phyloP scores from a whole-genome alignment of 768 basidiomycete genomes.

The Tephrocybe sp. region DNA sequence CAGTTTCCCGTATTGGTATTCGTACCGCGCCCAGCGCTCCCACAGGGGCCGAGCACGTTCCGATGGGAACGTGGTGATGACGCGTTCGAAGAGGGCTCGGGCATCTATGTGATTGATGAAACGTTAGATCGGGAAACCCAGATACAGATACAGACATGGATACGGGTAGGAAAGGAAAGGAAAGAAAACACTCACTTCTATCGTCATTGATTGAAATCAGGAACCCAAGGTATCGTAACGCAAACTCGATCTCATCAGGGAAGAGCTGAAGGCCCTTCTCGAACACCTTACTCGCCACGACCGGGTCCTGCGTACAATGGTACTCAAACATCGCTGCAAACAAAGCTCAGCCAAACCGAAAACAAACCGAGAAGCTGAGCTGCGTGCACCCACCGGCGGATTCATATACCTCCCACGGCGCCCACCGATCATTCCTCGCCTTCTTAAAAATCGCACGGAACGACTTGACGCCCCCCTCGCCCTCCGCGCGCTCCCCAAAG shows the following conservation, averaged over 20 bases:
- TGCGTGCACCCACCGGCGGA: conserved; percentile 67
- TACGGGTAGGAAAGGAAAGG: background rate
- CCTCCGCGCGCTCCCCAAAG: conserved; percentile 85
- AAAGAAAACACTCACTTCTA: conserved; percentile 62
- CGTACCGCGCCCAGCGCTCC: conserved; percentile 95
- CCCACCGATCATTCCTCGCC: conserved; percentile 73
- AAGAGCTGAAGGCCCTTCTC: conserved; percentile 89
- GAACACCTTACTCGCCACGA: conserved; percentile 87
- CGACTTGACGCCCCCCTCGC: conserved; percentile 82
- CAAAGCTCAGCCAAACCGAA: background rate
- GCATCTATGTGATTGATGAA: conserved; percentile 61
- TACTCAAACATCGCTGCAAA: conserved; percentile 88
- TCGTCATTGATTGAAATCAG: conserved; percentile 93
- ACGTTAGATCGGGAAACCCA: no score
- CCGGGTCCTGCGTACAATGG: conserved; percentile 75
- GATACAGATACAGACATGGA: background rate
- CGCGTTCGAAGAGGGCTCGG: conserved; percentile 90
- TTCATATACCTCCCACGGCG: conserved; percentile 92
- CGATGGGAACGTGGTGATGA: conserved; percentile 72
- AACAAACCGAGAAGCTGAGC: conserved; percentile 1
- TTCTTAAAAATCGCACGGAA: conserved; percentile 77
- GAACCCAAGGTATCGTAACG: conserved; percentile 88
- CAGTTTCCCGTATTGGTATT: conserved; percentile 93
- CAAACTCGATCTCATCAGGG: conserved; percentile 79
- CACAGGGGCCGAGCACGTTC: conserved; percentile 84